Evolutionary conservation across 2,329 filamentous ascomycete species (phyloP), one percentile per base, ranked within the genome.

Genomic region (Plenodomus lindquistii): DNA sequence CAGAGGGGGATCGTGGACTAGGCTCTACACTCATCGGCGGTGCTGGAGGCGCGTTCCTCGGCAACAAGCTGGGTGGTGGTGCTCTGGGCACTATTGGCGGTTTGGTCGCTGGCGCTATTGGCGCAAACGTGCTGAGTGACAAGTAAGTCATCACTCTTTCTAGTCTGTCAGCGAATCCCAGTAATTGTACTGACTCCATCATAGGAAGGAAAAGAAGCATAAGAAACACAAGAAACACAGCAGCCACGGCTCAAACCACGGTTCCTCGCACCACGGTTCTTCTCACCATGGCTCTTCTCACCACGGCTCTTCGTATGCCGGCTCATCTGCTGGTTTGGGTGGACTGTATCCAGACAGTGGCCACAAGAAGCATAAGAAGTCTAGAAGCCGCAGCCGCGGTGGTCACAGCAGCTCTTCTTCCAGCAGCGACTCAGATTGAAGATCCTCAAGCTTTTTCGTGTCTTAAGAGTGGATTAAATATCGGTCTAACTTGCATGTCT

Each of bases 1-100:
- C 58, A 31, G 73, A 71, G 35, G 81, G 79, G 54, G 81, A 84
- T n/a, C 79, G 81, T 40, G 82, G 82, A 27, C 74, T 85, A 16
- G 81, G 80, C 3, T 79, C 81, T 1, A 77, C 81, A 2, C 60
- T 84, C 20, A 56, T 80, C 1, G 81, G 81, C 18, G 78, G 79
- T 44, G 80, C 76, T 16, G 80, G 74, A 1, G 81, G 79, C n/a
- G 81, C 77, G 7, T 82, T 77, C 60, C 73, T 80, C 0, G 81
- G 79, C 0, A 77, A 82, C 66, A 77, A 80, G 55, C 69, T 80
- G 17, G 82, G 81, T 11, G 79, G 78, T 21, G 81, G 81, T 16
- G 53, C 77, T 29, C 62, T 84, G 20, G 78, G 79, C 18, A 81
- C 78, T 2, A 61, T 82, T 2, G 79, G 76, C 7, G 80, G 79